Evolutionary conservation across 768 basidiomycete species (phyloP).

Genomic region (Rhodocollybia butyracea): DNA sequence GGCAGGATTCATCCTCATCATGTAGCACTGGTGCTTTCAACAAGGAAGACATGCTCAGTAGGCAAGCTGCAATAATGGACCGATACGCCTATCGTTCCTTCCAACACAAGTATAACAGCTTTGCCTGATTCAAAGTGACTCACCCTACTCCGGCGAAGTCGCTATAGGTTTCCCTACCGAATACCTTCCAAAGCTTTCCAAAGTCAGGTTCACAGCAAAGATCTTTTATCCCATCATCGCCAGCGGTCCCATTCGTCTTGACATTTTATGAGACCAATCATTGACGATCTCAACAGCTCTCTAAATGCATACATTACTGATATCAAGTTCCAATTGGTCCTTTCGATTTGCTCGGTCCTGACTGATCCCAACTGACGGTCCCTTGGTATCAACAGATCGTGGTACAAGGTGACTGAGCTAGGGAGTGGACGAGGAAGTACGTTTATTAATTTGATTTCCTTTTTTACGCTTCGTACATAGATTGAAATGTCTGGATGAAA

Average conservation of each 20-base stretch:
- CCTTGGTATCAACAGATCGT: constrained; percentile 97
- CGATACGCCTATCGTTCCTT: too few species aligned
- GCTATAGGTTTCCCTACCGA: constrained; percentile 93
- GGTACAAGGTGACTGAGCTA: constrained; percentile 96
- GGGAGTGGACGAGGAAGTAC: constrained; percentile 99
- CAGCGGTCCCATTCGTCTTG: too few species aligned
- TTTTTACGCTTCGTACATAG: constrained; percentile 27
- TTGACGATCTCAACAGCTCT: constrained; percentile 92
- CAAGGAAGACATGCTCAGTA: constrained; percentile 93
- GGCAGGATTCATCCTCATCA: constrained; percentile 98
- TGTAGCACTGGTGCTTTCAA: constrained; percentile 79
- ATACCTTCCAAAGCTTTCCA: constrained; percentile 99
- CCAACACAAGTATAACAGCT: too few species aligned
- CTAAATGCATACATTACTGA: neutral
- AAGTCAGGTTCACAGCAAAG: too few species aligned
- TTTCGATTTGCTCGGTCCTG: constrained; percentile 99
- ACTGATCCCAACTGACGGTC: too few species aligned
- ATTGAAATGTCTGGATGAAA: constrained; percentile 48
- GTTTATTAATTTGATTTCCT: constrained; percentile 25
- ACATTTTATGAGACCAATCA: constrained; percentile 97
- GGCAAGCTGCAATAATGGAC: constrained; percentile 99
- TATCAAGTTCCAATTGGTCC: constrained; percentile 57
- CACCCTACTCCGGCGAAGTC: constrained; percentile 97
- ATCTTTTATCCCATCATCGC: constrained; percentile 99
- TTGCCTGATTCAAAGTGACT: constrained; percentile 97